phyloP scores from a whole-genome alignment of 768 basidiomycete genomes.

The Holtermannia corniformis region DNA sequence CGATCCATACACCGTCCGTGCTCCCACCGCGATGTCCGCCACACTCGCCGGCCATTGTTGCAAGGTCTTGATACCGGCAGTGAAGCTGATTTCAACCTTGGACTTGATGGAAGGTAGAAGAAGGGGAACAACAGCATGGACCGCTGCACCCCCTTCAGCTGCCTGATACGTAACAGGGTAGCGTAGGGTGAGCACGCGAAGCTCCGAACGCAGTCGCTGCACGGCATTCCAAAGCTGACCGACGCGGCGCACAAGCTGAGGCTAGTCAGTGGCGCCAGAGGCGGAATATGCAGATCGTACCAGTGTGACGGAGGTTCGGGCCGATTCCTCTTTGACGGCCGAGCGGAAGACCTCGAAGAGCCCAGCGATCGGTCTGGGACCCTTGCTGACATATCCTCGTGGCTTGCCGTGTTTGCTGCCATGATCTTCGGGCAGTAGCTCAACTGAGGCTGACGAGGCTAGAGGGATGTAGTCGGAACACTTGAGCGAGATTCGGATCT shows the following conservation, averaged over 20 bases:
- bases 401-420: background rate
- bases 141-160: background rate
- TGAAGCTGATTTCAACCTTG: conserved; percentile 19
- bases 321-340: conserved; percentile 9
- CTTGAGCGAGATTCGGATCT: conserved; percentile 19
- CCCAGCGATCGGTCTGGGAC: conserved; percentile 8
- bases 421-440: conserved; percentile 9
- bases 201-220: conserved; percentile 27
- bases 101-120: conserved; percentile 14
- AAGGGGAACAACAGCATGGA: conserved; percentile 7
- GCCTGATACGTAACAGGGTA: conserved; percentile 19
- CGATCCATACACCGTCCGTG: conserved; percentile 20
- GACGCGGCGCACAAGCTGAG: conserved; percentile 25
- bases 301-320: conserved; percentile 1
- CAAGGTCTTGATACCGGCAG: conserved; percentile 8
- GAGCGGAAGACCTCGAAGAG: conserved; percentile 25
- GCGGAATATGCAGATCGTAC: background rate
- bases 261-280: background rate
- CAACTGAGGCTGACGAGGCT: conserved; percentile 12
- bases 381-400: conserved; percentile 7
- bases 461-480: conserved; percentile 16
- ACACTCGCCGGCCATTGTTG: conserved; percentile 19
- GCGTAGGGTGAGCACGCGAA: conserved; percentile 20
- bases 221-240: conserved; percentile 25
- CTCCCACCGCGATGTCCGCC: conserved; percentile 10